Percentiles rank a stretch among this genome's conserved stretches.
These are phyloP conservation scores for Dioscorea cayenensis DNA, from an alignment of 116 monocot genomes.

Conservation along the genomic window DNA sequence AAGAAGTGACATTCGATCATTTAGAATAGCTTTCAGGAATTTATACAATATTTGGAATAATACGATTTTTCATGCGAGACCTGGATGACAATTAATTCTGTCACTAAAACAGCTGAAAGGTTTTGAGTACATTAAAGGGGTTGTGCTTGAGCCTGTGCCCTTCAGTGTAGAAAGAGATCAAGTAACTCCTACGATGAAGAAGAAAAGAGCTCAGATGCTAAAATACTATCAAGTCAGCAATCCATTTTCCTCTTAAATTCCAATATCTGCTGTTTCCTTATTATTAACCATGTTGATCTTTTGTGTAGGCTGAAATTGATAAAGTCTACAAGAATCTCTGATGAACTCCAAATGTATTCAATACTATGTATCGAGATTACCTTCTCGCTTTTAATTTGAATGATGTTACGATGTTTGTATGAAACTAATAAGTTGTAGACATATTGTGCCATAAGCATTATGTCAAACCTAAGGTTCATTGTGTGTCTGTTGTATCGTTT, in stretches of 20 bases:
- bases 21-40: too few relatives aligned
- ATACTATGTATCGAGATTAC: neutral
- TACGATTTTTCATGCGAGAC: too few relatives aligned
- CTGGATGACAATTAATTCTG: neutral
- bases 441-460: too few relatives aligned
- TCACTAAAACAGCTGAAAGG: slow-evolving; percentile 45
- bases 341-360: neutral
- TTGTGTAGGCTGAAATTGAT: slow-evolving; percentile 2
- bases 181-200: slow-evolving; percentile 89
- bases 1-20: too few relatives aligned
- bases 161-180: slow-evolving; percentile 73
- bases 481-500: too few relatives aligned
- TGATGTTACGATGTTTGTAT: too few relatives aligned
- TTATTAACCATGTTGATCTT: neutral
- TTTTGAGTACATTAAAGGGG: slow-evolving; percentile 61
- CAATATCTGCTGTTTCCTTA: too few relatives aligned
- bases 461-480: too few relatives aligned
- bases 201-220: slow-evolving; percentile 63
- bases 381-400: neutral
- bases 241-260: neutral
- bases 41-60: too few relatives aligned
- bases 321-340: slow-evolving; percentile 3
- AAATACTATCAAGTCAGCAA: slow-evolving; percentile 68
- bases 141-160: slow-evolving; percentile 58
- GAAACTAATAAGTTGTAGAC: too few relatives aligned